These are phyloP conservation scores for Fraxinus albicans DNA, from an alignment of 305 asterid species.

Conservation along the genomic window DNA sequence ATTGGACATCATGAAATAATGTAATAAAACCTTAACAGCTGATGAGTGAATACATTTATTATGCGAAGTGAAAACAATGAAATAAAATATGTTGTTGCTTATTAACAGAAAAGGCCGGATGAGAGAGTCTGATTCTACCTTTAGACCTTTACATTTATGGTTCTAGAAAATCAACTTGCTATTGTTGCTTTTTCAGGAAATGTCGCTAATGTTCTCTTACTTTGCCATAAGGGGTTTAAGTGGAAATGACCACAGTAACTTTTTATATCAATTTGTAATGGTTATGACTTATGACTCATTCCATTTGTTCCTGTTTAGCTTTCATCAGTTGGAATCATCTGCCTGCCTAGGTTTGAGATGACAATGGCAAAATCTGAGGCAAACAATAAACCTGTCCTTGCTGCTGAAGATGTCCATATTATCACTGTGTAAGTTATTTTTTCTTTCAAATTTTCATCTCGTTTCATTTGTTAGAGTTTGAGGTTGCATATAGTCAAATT, in stretches of 20 bases:
- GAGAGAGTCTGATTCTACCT: slow-evolving; percentile 7
- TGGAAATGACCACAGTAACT: neutral
- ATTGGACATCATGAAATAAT: neutral
- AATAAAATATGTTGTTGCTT: slow-evolving; percentile 4
- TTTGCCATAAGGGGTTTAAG: neutral
- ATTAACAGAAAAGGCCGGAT: neutral
- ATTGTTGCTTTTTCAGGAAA: neutral
- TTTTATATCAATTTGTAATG: slow-evolving; percentile 8
- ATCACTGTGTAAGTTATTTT: slow-evolving; percentile 70
- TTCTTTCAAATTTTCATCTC: slow-evolving; percentile 1
- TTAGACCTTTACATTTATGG: neutral
- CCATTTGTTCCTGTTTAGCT: slow-evolving; percentile 45
- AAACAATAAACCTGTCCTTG: slow-evolving; percentile 69
- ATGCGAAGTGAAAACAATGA: slow-evolving; percentile 25
- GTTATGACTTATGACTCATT: slow-evolving; percentile 19
- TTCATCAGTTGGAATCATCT: slow-evolving; percentile 82
- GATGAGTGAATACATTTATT: slow-evolving; percentile 32
- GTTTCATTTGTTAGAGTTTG: slow-evolving; percentile 10
- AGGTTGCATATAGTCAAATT: slow-evolving; percentile 22
- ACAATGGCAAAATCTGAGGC: slow-evolving; percentile 74
- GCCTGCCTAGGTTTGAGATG: slow-evolving; percentile 92
- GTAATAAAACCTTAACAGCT: slow-evolving; percentile 8
- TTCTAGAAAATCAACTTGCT: slow-evolving; percentile 10
- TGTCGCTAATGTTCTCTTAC: neutral
- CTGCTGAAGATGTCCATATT: slow-evolving; percentile 83